Base-by-base conservation (phyloP, 345 rosid species). In the Lepidium africanum region DNA sequence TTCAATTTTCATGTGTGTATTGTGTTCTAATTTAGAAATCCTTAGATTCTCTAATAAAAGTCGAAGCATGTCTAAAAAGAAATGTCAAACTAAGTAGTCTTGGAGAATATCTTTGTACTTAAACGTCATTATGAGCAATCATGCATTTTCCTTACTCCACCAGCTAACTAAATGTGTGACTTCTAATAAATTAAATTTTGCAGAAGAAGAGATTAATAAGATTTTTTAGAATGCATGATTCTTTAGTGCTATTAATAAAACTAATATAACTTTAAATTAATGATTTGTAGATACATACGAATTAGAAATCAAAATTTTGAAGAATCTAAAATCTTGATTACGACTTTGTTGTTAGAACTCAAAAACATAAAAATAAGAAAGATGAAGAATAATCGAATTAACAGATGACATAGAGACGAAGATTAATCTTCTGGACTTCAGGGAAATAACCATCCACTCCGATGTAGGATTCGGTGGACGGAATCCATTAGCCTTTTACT, bases 51-150 rank as follows among this genome's bases (percentile, higher is more conserved):
- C 19, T 25, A 5, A 55, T 54, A 63, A 46, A 36, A 58, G 67
- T 60, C 61, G 60, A 51, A 59, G 9, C 59, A 30, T 25, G 50
- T 14, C 0, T 14, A 15, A 17, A 46, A 3, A 46, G 2, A 50
- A 25, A n/a, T 38, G 65, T 64, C 76, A 72, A 72, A 64, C 10
- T 59, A 56, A 6, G 45, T 25, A 43, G 40, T 4, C 53, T 41
- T 49, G 10, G 48, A 45, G 33, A 32, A 15, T 59, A 41, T 13
- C 30, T 37, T 47, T 60, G 74, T 60, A 60, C 43, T 57, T 60
- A 2, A 59, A 58, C 66, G 6, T 33, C n/a, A 25, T 15, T 46
- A 37, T 59, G 40, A 2, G 40, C 3, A 25, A 46, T 16, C 10
- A 53, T 35, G 14, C 43, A 52, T 60, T 11, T 30, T 32, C 8